These are phyloP conservation scores for Mediolabrus comicus DNA, from an alignment of 108 stramenopile genomes.

Conservation along the genomic window DNA sequence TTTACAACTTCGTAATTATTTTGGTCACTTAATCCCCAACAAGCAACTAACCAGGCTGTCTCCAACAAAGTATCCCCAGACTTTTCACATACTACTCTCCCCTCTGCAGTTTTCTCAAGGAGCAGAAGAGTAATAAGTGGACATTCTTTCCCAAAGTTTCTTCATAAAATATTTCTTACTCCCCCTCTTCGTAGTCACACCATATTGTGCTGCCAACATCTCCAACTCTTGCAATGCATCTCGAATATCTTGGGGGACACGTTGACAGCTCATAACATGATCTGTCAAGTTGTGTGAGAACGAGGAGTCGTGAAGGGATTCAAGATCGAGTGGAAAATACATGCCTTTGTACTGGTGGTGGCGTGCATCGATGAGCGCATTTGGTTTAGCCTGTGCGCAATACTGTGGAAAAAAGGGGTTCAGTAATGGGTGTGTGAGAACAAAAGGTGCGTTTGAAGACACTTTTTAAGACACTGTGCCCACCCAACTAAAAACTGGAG, in stretches of 20 bases:
- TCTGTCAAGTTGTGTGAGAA: conserved; percentile 8
- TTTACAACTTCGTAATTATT: too few species aligned
- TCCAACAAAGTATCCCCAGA: too few species aligned
- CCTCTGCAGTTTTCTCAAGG: not conserved
- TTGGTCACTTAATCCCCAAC: too few species aligned
- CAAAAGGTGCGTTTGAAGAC: too few species aligned
- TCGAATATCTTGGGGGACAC: conserved; percentile 6
- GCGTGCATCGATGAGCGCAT: too few species aligned
- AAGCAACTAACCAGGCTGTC: too few species aligned
- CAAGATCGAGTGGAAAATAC: conserved; percentile 4
- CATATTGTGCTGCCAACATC: conserved; percentile 3
- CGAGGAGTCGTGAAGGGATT: conserved; percentile 3
- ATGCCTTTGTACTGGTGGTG: not conserved
- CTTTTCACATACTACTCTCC: too few species aligned
- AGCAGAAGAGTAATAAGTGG: not conserved
- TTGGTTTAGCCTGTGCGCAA: conserved; percentile 7
- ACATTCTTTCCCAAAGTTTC: conserved; percentile 14
- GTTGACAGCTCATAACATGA: conserved; percentile 2
- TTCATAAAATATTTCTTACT: conserved; percentile 9
- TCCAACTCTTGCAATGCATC: conserved; percentile 12
- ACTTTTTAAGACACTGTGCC: too few species aligned
- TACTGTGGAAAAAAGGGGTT: too few species aligned
- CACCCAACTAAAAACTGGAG: too few species aligned
- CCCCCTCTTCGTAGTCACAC: conserved; percentile 12
- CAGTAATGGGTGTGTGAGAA: too few species aligned